These are phyloP conservation scores for Hippophae rhamnoides DNA, from an alignment of 306 rosid species.

Conservation along the genomic window DNA sequence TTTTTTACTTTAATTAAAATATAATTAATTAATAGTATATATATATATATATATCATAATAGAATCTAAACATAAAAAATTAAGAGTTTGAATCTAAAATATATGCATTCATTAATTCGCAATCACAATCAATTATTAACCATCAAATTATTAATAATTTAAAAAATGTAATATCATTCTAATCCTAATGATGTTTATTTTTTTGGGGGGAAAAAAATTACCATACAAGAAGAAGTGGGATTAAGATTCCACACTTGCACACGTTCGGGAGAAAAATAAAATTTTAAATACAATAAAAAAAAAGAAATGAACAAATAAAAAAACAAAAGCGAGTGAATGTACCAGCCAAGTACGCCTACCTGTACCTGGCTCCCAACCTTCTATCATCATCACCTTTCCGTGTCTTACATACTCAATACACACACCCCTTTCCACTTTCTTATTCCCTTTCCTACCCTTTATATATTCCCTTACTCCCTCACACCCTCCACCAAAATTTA, in stretches of 20 bases:
- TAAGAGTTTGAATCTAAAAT: too few species aligned
- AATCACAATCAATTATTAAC: too few species aligned
- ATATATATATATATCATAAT: too few species aligned
- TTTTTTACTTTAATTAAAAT: too few species aligned
- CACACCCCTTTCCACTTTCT: conserved; percentile 10
- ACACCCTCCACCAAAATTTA: not conserved
- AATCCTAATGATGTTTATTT: too few species aligned
- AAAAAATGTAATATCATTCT: too few species aligned
- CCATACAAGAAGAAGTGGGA: too few species aligned
- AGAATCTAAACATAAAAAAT: too few species aligned
- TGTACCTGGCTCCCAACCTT: conserved; percentile 60
- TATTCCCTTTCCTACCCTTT: conserved; percentile 9
- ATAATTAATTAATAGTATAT: too few species aligned
- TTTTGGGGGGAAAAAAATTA: too few species aligned
- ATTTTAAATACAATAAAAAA: not conserved
- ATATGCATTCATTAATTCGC: too few species aligned
- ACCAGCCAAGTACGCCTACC: conserved; percentile 93
- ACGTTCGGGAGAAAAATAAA: not conserved
- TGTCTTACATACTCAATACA: conserved; percentile 20
- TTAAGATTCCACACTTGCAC: conserved; percentile 1
- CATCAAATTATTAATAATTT: too few species aligned
- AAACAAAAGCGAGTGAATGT: conserved; percentile 27
- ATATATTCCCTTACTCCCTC: conserved; percentile 18
- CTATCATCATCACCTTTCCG: conserved; percentile 60
- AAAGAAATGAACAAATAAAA: not conserved